A percentile compares a stretch with the other conserved stretches of the same genome.
Evolutionary conservation across 345 rosid genomes (phyloP).

Genomic region (Eutrema japonicum): DNA sequence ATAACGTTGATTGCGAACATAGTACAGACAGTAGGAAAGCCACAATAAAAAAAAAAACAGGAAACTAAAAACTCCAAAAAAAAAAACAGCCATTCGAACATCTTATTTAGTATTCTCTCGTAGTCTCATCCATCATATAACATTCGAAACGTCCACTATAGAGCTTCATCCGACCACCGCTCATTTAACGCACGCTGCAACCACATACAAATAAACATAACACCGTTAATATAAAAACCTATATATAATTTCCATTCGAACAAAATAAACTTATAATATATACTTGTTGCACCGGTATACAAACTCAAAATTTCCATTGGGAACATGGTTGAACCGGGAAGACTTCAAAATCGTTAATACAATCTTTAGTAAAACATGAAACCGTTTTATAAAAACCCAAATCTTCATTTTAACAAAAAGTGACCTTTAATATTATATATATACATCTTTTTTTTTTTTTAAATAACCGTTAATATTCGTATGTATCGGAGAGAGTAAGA

Average conservation of each 20-base stretch:
- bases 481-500: neutral
- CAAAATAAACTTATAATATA: neutral
- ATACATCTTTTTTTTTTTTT: neutral
- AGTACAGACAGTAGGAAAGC: conserved; percentile 12
- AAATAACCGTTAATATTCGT: neutral
- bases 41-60: neutral
- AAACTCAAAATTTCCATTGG: neutral
- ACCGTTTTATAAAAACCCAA: neutral
- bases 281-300: neutral
- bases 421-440: neutral
- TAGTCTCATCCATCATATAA: neutral
- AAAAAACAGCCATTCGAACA: conserved; percentile 18
- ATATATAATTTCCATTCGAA: neutral
- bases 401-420: neutral
- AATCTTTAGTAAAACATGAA: neutral
- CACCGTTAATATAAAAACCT: neutral
- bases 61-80: neutral
- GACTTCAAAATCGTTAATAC: neutral
- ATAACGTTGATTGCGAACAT: conserved; percentile 10
- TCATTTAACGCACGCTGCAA: conserved; percentile 29
- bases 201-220: neutral
- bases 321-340: conserved; percentile 5
- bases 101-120: conserved; percentile 18
- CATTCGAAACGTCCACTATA: neutral
- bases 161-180: conserved; percentile 23